Evolutionary conservation across 306 rosid genomes (phyloP).

Genomic region (Quercus mongolica): DNA sequence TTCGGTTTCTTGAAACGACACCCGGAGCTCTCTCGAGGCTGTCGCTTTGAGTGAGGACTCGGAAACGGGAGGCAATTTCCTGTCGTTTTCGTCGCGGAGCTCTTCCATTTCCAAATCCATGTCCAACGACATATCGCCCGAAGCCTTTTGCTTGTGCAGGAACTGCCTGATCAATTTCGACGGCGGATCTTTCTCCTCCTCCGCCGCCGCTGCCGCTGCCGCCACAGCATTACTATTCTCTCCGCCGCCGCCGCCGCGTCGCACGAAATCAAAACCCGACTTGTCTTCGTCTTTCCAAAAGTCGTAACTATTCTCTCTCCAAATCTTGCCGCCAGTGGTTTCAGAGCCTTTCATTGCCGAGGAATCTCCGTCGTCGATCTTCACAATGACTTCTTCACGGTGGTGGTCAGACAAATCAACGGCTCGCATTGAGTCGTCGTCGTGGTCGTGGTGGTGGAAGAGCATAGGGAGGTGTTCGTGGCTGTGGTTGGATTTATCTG

Average conservation of each 20-base stretch:
- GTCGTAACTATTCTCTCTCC: slow-evolving; percentile 61
- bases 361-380: slow-evolving; percentile 44
- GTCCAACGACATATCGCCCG: slow-evolving; percentile 69
- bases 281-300: slow-evolving; percentile 34
- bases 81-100: slow-evolving; percentile 35
- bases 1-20: slow-evolving; percentile 48
- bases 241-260: background rate
- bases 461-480: slow-evolving; percentile 63
- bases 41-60: slow-evolving; percentile 50
- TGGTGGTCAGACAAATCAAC: background rate
- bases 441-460: slow-evolving; percentile 45
- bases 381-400: slow-evolving; percentile 48
- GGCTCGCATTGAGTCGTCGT: slow-evolving; percentile 14
- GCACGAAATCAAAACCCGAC: slow-evolving; percentile 45
- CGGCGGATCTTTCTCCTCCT: slow-evolving; percentile 54
- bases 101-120: slow-evolving; percentile 98
- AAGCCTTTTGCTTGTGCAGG: slow-evolving; percentile 64
- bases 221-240: too few relatives aligned
- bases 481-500: background rate
- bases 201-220: too few relatives aligned
- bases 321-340: slow-evolving; percentile 5
- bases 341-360: background rate
- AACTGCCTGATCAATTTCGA: slow-evolving; percentile 69
- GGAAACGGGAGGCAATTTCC: slow-evolving; percentile 37
- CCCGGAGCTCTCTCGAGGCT: slow-evolving; percentile 51